Evolutionary conservation across 331 rosid genomes (phyloP).

Genomic region (Cydonia oblonga): DNA sequence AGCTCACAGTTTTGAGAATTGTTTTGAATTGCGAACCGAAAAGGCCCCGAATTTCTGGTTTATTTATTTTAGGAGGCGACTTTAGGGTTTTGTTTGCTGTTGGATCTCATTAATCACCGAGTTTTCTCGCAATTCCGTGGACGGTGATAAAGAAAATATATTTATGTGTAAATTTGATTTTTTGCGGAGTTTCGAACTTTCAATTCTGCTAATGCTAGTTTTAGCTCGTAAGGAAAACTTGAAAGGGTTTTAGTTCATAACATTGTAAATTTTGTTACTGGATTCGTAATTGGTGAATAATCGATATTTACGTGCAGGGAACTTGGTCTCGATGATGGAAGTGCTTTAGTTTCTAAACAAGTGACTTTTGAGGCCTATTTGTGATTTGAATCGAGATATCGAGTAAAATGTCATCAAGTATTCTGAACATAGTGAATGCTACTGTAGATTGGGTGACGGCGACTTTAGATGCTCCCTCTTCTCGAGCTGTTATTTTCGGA

Average conservation of each 20-base stretch:
- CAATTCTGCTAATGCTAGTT: background rate
- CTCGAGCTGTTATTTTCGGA: constrained; percentile 86
- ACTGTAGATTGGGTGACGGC: constrained; percentile 48
- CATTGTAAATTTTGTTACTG: background rate
- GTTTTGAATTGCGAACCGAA: no score
- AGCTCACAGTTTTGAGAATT: no score
- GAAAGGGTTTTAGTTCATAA: background rate
- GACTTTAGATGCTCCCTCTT: constrained; percentile 66
- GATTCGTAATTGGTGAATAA: no score
- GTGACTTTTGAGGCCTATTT: constrained; percentile 8
- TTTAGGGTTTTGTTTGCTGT: background rate
- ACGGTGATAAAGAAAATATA: background rate
- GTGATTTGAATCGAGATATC: constrained; percentile 7
- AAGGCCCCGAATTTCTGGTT: background rate
- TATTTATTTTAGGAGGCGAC: background rate
- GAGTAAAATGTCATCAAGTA: constrained; percentile 37
- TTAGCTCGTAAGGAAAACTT: background rate
- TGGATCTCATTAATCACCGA: background rate
- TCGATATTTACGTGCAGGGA: constrained; percentile 3
- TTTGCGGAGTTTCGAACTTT: background rate
- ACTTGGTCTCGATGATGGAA: background rate
- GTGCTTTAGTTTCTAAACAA: background rate
- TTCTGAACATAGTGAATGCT: constrained; percentile 39
- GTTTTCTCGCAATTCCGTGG: background rate
- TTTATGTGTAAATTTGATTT: background rate